Evolutionary conservation across 1,284 basidiomycete species (phyloP).

Genomic region (Ustilago loliicola): DNA sequence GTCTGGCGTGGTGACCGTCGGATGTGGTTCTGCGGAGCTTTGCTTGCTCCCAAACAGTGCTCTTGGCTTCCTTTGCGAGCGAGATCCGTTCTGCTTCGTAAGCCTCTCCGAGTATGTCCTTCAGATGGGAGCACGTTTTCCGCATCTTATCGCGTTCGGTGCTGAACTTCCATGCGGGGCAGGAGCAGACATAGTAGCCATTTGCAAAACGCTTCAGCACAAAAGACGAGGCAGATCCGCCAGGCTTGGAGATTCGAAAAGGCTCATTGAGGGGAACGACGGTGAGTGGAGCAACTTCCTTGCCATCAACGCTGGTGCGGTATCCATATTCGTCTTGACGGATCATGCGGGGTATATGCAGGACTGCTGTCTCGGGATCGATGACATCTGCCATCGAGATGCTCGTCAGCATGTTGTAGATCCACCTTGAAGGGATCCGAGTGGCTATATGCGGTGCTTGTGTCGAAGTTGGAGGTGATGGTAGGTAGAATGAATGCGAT

Average conservation of each 20-base stretch:
- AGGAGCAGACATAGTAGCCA: constrained; percentile 73
- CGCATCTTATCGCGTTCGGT: constrained; percentile 74
- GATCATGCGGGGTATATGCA: constrained; percentile 53
- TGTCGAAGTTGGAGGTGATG: neutral
- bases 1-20: constrained; percentile 30
- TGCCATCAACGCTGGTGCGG: constrained; percentile 39
- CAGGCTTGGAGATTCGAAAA: constrained; percentile 24
- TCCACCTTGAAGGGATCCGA: neutral
- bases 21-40: constrained; percentile 37
- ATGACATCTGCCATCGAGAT: constrained; percentile 49
- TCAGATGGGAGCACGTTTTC: constrained; percentile 78
- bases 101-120: constrained; percentile 75
- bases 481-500: neutral
- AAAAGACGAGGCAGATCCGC: constrained; percentile 14
- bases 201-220: constrained; percentile 36
- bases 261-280: constrained; percentile 28
- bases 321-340: constrained; percentile 49
- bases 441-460: neutral
- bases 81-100: constrained; percentile 72
- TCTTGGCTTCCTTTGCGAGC: constrained; percentile 28
- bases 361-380: constrained; percentile 36
- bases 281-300: constrained; percentile 33
- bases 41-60: constrained; percentile 41
- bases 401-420: constrained; percentile 34
- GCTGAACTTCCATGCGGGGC: constrained; percentile 73